Base-by-base conservation (phyloP, 208 protist species). In the Wallacemonas rigidus region DNA sequence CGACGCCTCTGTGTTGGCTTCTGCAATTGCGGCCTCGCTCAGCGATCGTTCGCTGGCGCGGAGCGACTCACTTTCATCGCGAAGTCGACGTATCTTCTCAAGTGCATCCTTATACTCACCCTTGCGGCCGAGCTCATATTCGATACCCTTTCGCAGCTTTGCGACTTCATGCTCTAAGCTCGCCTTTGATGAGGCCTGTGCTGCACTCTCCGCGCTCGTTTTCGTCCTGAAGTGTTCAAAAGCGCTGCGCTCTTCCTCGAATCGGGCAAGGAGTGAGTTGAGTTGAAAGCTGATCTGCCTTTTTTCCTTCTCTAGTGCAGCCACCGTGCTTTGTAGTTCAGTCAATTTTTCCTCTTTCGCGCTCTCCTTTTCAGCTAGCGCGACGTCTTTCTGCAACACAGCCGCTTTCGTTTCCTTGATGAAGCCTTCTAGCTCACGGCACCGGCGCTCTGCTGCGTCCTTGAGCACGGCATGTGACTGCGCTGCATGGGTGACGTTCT, bases 81-180 rank as follows among this genome's bases (percentile, higher is more conserved):
- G 82, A 38, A 91, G 83, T 3, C 74, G 48, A 47, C 90, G 91
- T 5, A 91, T 56, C 48, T 84, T 77, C 39, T 88, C 83, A 17
- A 96, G 65, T 11, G 91, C 91, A 36, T 63, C 15, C 53, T 96
- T 96, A 75, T 96, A 96, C 62, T 94, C 89, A 15, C 69, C 71
- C 69, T 96, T 96, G 0, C 91, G 76, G 39, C 68, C 70, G 38
- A 92, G 44, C 71, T 94, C 91, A 43, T 93, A 91, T 47, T 89
- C 79, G 9, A 95, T 26, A 1, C 71, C 83, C 26, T 80, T 72
- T 2, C 80, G 82, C 7, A 95, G 76, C 62, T 85, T 91, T 39
- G 62, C 48, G 9, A 70, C 47, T 41, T 88, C 80, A 17, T 68
- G 67, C 43, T 85, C 73, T 3, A 67, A 41, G 1, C 39, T 17